Evolutionary conservation across 371 early-diverging fungal genomes (phyloP).

Genomic region (Amoeboaphelidium protococcarum): DNA sequence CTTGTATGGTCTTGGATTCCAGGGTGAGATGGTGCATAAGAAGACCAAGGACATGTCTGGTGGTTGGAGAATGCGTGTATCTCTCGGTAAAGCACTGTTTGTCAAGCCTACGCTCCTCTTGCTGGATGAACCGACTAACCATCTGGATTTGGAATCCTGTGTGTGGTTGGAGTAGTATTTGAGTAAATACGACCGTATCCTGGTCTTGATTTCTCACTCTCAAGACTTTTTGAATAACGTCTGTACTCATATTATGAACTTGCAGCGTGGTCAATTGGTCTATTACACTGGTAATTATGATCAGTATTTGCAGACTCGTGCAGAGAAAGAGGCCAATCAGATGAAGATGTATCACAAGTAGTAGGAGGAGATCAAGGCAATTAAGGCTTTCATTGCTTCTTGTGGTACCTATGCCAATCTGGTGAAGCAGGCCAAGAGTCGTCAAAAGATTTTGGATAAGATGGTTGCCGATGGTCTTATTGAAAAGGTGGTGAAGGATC

Average conservation of each 20-base stretch:
- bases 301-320: slow-evolving; percentile 72
- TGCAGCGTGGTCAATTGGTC: slow-evolving; percentile 36
- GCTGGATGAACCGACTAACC: slow-evolving; percentile 94
- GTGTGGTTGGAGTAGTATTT: slow-evolving; percentile 96
- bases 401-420: slow-evolving; percentile 97
- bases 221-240: slow-evolving; percentile 95
- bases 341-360: slow-evolving; percentile 93
- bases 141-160: slow-evolving; percentile 87
- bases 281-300: slow-evolving; percentile 97
- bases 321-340: slow-evolving; percentile 64
- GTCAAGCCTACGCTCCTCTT: slow-evolving; percentile 81
- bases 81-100: slow-evolving; percentile 88
- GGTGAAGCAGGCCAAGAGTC: slow-evolving; percentile 91
- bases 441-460: slow-evolving; percentile 97
- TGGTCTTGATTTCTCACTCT: slow-evolving; percentile 91
- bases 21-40: slow-evolving; percentile 47
- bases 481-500: slow-evolving; percentile 43
- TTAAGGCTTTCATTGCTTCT: slow-evolving; percentile 93
- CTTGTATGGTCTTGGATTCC: slow-evolving; percentile 85
- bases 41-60: slow-evolving; percentile 88
- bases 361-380: slow-evolving; percentile 91
- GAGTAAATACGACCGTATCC: slow-evolving; percentile 68
- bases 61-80: slow-evolving; percentile 98
- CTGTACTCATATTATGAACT: slow-evolving; percentile 79
- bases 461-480: slow-evolving; percentile 94